These are phyloP conservation scores for Pestalotiopsis sp. DNA, from an alignment of 2,329 filamentous ascomycete species.

Conservation along the genomic window DNA sequence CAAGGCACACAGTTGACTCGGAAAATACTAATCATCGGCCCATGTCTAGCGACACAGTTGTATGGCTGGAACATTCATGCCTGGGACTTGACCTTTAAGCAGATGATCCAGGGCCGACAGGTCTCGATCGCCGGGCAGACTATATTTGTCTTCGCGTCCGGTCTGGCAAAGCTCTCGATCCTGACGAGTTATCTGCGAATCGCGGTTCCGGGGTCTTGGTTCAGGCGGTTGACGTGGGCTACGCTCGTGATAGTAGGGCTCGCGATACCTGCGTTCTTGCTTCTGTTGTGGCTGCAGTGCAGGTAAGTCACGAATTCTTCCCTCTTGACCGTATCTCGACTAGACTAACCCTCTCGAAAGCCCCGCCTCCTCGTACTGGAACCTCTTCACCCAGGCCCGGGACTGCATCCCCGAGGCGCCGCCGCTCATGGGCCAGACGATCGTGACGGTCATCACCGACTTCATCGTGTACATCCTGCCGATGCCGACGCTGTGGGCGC, in stretches of 20 bases:
- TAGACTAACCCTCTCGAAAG: neutral
- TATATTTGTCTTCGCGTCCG: constrained; percentile 41
- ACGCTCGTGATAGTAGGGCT: constrained; percentile 30
- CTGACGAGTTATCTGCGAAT: constrained; percentile 42
- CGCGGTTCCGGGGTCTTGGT: constrained; percentile 34
- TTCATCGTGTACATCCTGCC: constrained; percentile 40
- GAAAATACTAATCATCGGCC: neutral
- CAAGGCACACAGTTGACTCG: neutral
- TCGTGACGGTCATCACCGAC: constrained; percentile 34
- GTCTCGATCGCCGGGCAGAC: constrained; percentile 43
- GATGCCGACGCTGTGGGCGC: constrained; percentile 34
- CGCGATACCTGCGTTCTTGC: constrained; percentile 33
- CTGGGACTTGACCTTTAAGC: constrained; percentile 34
- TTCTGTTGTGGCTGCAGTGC: constrained; percentile 41
- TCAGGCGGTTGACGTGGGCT: constrained; percentile 33
- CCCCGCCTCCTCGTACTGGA: constrained; percentile 31
- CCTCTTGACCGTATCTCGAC: too few relatives aligned
- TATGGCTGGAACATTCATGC: constrained; percentile 42
- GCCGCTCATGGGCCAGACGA: constrained; percentile 32
- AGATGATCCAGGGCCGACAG: constrained; percentile 34
- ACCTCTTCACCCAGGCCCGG: constrained; percentile 15
- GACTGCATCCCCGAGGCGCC: constrained; percentile 34
- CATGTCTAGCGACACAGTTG: constrained; percentile 27
- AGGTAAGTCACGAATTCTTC: constrained; percentile 23
- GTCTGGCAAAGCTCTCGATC: constrained; percentile 42